Evolutionary conservation across 208 protist genomes (phyloP).

Genomic region (Trypanosoma cruzi): DNA sequence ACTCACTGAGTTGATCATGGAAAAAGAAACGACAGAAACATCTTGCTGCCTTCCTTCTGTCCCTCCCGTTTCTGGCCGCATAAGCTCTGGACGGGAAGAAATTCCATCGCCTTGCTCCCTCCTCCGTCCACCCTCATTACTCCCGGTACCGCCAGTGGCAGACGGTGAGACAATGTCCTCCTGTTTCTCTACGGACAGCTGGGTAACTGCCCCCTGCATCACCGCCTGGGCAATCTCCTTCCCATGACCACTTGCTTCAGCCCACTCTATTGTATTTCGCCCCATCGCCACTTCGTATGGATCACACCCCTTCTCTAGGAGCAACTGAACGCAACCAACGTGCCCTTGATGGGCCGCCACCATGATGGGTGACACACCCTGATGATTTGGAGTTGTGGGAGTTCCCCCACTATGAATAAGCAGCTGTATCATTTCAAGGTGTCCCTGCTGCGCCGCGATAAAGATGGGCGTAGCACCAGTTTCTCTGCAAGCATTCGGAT

Average conservation of each 20-base stretch:
- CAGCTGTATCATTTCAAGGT: constrained; percentile 15
- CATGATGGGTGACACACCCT: constrained; percentile 45
- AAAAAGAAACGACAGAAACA: background rate
- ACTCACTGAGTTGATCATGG: background rate
- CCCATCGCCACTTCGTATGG: constrained; percentile 17
- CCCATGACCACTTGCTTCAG: constrained; percentile 18
- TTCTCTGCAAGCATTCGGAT: constrained; percentile 4
- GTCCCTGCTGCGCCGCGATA: constrained; percentile 33
- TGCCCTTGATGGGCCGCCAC: constrained; percentile 40
- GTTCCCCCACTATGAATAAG: constrained; percentile 19
- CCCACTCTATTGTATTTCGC: constrained; percentile 32
- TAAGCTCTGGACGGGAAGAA: background rate
- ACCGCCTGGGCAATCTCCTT: constrained; percentile 6
- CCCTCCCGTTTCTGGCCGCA: background rate
- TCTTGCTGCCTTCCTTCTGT: background rate
- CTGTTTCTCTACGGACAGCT: background rate
- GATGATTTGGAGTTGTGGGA: constrained; percentile 12
- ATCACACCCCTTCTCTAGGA: constrained; percentile 31
- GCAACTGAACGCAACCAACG: constrained; percentile 14
- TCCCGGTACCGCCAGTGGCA: background rate
- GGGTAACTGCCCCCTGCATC: background rate
- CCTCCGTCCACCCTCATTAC: background rate
- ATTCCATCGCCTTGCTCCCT: background rate
- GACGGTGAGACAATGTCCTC: background rate
- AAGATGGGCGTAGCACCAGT: constrained; percentile 32